These are phyloP conservation scores for Petrea volubilis DNA, from an alignment of 257 asterid species.

Conservation along the genomic window DNA sequence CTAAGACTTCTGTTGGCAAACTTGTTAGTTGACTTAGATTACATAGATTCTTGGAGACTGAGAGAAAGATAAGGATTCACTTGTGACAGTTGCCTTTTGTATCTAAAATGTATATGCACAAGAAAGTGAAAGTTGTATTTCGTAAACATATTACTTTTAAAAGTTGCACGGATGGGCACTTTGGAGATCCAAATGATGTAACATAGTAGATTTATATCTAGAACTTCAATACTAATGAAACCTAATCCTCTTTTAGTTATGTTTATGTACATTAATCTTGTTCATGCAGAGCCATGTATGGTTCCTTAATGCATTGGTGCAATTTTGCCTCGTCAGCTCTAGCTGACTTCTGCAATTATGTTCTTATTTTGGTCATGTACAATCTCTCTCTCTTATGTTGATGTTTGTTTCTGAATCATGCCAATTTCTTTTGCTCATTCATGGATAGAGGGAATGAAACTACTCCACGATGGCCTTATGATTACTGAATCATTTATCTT, in stretches of 20 bases:
- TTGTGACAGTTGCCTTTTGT: background rate
- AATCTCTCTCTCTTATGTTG: background rate
- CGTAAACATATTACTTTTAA: background rate
- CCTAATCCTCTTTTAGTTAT: background rate
- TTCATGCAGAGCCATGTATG: background rate
- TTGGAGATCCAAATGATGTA: background rate
- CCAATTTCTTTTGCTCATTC: background rate
- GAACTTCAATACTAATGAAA: background rate
- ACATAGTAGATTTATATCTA: background rate
- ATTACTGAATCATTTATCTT: too few relatives aligned
- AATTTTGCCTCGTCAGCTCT: background rate
- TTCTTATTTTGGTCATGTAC: background rate
- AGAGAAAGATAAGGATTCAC: background rate
- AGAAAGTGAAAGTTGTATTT: background rate
- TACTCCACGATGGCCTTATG: background rate
- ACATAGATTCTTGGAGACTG: background rate
- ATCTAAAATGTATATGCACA: background rate
- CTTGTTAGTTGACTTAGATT: background rate
- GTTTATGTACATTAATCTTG: background rate
- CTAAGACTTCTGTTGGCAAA: background rate
- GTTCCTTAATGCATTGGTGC: background rate
- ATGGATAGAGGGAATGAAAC: background rate
- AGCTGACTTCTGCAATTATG: background rate
- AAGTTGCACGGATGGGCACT: background rate
- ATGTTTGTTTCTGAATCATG: background rate